Percentiles rank a stretch among this genome's conserved stretches.
Conservation (phyloP, 495 filamentous ascomycete genomes). For the Alectoria sarmentosa region DNA sequence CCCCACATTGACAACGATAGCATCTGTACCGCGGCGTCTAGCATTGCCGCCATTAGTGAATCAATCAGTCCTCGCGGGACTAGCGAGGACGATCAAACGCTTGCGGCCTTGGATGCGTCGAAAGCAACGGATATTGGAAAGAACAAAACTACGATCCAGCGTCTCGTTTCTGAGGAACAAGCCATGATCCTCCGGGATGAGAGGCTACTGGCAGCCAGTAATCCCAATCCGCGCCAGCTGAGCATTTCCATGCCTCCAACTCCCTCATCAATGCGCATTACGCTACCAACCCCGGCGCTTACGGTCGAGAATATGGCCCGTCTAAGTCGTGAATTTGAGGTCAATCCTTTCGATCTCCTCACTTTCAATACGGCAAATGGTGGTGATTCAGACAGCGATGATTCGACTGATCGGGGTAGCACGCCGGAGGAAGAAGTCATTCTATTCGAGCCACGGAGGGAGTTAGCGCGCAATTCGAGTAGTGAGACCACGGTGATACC, state of each 20-base stretch:
- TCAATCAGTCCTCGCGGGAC: not conserved
- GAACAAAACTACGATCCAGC: slow-evolving; percentile 27
- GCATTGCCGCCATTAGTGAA: slow-evolving; percentile 9
- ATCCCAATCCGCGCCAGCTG: slow-evolving; percentile 1
- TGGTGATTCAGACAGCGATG: not conserved
- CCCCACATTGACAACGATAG: slow-evolving; percentile 17
- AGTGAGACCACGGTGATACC: not conserved
- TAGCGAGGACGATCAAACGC: not conserved
- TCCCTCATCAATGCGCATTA: slow-evolving; percentile 1
- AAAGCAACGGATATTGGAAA: slow-evolving; percentile 11
- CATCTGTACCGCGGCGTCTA: slow-evolving; percentile 16
- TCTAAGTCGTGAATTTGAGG: slow-evolving; percentile 17
- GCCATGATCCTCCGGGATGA: slow-evolving; percentile 40
- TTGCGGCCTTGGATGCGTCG: not conserved
- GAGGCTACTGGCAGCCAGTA: slow-evolving; percentile 37
- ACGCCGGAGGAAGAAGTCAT: not conserved
- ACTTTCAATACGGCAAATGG: not conserved
- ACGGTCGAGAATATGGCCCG: slow-evolving; percentile 24
- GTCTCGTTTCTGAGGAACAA: slow-evolving; percentile 39
- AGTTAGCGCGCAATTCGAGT: not conserved
- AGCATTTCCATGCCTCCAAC: slow-evolving; percentile 5
- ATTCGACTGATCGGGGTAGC: not conserved
- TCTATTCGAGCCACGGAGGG: not conserved
- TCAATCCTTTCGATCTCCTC: slow-evolving; percentile 15
- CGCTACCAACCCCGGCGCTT: slow-evolving; percentile 13